A percentile compares a stretch with the other conserved stretches of the same genome.
phyloP scores from a whole-genome alignment of 2,329 filamentous ascomycete species.

The Shiraia sp. region DNA sequence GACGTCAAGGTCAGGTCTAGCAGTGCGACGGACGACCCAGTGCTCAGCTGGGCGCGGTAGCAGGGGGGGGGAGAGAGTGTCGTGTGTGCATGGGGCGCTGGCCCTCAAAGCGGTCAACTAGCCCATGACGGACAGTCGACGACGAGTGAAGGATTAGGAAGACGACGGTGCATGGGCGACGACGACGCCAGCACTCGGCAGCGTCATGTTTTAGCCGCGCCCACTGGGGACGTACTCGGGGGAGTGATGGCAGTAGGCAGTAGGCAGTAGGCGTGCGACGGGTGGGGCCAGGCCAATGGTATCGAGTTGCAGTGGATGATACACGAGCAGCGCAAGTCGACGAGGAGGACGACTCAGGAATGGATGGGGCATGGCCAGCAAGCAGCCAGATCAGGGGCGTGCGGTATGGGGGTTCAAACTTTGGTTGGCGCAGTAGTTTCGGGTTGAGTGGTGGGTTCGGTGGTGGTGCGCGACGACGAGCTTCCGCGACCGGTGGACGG shows the following conservation, averaged over 20 bases:
- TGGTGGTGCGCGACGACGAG: constrained; percentile 20
- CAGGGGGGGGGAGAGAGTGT: constrained; percentile 22
- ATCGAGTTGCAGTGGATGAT: constrained; percentile 12
- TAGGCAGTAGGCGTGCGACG: too few species aligned
- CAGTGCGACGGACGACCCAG: constrained; percentile 22
- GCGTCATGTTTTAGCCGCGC: constrained; percentile 41
- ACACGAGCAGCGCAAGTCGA: constrained; percentile 5
- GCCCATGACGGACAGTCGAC: constrained; percentile 12
- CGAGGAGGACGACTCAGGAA: too few species aligned
- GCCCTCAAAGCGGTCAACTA: constrained; percentile 41
- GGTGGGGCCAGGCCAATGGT: constrained; percentile 19
- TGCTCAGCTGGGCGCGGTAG: constrained; percentile 36
- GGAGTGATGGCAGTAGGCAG: constrained; percentile 21
- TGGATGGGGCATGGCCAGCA: constrained; percentile 11
- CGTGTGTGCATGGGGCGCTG: constrained; percentile 33
- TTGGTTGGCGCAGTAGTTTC: constrained; percentile 38
- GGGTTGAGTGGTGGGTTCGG: constrained; percentile 27
- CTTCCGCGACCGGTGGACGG: constrained; percentile 12
- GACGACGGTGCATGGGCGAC: constrained; percentile 25
- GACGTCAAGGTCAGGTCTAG: constrained; percentile 17
- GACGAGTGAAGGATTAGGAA: constrained; percentile 32
- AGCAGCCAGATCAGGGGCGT: constrained; percentile 29
- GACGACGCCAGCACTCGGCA: constrained; percentile 18
- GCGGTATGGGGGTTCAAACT: constrained; percentile 22
- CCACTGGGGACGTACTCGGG: constrained; percentile 25